Base-by-base conservation (phyloP, 768 basidiomycete genomes). In the Leucosporidium creatinivorum region DNA sequence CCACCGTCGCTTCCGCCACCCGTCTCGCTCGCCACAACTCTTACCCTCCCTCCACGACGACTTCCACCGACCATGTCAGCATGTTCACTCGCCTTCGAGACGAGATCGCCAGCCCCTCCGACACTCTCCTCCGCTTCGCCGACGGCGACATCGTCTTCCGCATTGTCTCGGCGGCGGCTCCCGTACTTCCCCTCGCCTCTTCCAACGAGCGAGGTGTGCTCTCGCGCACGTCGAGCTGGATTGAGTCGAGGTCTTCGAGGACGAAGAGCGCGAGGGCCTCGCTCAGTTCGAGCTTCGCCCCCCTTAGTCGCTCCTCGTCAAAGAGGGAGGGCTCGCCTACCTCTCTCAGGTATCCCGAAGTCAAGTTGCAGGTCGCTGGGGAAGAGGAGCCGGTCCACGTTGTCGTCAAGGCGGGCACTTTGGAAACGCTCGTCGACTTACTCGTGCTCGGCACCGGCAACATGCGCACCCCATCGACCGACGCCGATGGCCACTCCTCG, bases 371-470 rank as follows among this genome's bases (percentile, higher is more conserved):
- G 55, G 55, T 56, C 55, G 55, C 55, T 23, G 55, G 55, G 33
- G 55, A 19, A 5, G 51, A 21, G 26, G 68, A 52, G 9, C 58
- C 68, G 2, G 28, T 69, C 19, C n/a, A 52, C 25, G 68, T 69
- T n/a, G 58, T 55, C 26, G 63, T 69, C 33, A 64, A 69, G 52
- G 58, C 68, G 8, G 68, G 68, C 8, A 64, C 68, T 23, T 8
- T 69, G 12, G 63, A 65, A 36, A 17, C 44, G 8, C 63, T 69
- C 23, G 31, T 69, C 54, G 68, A 69, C 30, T 49, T 64, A 10
- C 60, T 65, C 54, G 47, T 69, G 17, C 59, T 65, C 26, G 68
- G 68, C 21, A 61, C 61, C 4, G 58, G 57, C n/a, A 58, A 63
- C 25, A 36, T 69, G 15, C 48, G 61, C 19, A 60, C 58, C 6